Conservation (phyloP, 23 red algal genomes). For the Cyanidioschyzon merolae region DNA sequence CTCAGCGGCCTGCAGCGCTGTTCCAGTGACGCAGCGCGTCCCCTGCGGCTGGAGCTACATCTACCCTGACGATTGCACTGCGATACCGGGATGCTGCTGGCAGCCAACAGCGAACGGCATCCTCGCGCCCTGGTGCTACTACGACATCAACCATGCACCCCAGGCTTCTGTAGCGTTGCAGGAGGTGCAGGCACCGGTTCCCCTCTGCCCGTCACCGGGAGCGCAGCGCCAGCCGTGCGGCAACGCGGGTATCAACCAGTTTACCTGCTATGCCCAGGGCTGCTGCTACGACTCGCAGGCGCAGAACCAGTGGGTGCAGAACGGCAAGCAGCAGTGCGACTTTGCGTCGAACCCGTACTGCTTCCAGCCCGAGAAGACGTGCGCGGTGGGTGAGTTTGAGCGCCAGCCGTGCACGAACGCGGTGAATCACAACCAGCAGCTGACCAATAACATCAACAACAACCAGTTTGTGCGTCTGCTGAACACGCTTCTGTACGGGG, state of each 20-base stretch:
- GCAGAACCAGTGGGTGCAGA: background rate
- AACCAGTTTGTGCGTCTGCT: background rate
- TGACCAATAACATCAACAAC: conserved; percentile 9
- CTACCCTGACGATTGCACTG: conserved; percentile 13
- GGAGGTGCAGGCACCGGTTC: conserved; percentile 10
- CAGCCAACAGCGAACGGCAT: conserved; percentile 9
- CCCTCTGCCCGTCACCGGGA: background rate
- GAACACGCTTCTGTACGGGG: background rate
- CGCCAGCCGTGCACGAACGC: background rate
- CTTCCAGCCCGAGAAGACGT: conserved; percentile 15
- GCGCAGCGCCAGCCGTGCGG: conserved; percentile 8
- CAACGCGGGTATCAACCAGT: conserved; percentile 12
- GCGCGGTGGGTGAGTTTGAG: conserved; percentile 12
- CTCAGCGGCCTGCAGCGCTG: background rate
- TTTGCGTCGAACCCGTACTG: conserved; percentile 5
- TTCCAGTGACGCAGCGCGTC: background rate
- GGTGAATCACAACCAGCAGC: background rate
- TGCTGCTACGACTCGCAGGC: conserved; percentile 14
- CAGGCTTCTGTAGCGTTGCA: background rate
- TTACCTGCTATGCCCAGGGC: conserved; percentile 6
- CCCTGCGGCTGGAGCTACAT: conserved; percentile 17
- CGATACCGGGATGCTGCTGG: conserved; percentile 18
- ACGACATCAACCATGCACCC: conserved; percentile 11
- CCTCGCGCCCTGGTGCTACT: conserved; percentile 16
- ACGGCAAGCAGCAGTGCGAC: background rate